Evolutionary conservation across 2,329 filamentous ascomycete species (phyloP).

Genomic region (Mycosphaerelloides madeirae): DNA sequence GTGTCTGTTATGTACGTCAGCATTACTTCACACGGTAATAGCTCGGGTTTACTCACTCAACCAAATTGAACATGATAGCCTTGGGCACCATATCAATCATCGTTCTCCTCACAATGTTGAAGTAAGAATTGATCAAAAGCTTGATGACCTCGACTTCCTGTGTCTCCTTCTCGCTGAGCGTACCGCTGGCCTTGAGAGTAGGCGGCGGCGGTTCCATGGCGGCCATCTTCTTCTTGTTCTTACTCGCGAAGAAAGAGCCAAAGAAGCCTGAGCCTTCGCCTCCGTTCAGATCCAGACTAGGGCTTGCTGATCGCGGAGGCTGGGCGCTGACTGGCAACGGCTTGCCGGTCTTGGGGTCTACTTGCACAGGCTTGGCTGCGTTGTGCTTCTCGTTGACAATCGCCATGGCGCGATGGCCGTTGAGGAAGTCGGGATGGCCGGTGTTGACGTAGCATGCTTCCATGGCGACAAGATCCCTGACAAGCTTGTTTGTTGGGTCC

Average conservation of each 20-base stretch:
- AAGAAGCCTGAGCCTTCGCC: constrained; percentile 69
- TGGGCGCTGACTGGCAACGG: constrained; percentile 61
- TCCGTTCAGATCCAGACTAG: constrained; percentile 58
- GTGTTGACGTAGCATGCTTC: constrained; percentile 98
- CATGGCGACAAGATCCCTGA: constrained; percentile 88
- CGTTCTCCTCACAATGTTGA: constrained; percentile 94
- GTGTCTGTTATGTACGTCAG: constrained; percentile 51
- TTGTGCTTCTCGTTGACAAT: constrained; percentile 92
- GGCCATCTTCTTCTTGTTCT: constrained; percentile 99
- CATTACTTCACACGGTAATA: background rate
- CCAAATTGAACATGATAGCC: constrained; percentile 95
- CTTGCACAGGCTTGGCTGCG: constrained; percentile 78
- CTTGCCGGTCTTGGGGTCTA: constrained; percentile 98
- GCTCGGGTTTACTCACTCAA: constrained; percentile 63
- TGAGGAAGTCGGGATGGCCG: constrained; percentile 94
- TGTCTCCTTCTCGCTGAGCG: constrained; percentile 85
- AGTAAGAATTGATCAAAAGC: constrained; percentile 93
- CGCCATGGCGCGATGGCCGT: constrained; percentile 94
- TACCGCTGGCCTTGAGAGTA: constrained; percentile 89
- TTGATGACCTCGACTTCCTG: constrained; percentile 99
- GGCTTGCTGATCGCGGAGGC: constrained; percentile 71
- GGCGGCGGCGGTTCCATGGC: constrained; percentile 95
- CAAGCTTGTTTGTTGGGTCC: constrained; percentile 97
- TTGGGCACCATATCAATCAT: constrained; percentile 99
- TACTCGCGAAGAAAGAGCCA: constrained; percentile 95